Percentiles rank a stretch among this genome's conserved stretches.
These are phyloP conservation scores for Pythium graminicola DNA, from an alignment of 352 stramenopile species.

Conservation along the genomic window DNA sequence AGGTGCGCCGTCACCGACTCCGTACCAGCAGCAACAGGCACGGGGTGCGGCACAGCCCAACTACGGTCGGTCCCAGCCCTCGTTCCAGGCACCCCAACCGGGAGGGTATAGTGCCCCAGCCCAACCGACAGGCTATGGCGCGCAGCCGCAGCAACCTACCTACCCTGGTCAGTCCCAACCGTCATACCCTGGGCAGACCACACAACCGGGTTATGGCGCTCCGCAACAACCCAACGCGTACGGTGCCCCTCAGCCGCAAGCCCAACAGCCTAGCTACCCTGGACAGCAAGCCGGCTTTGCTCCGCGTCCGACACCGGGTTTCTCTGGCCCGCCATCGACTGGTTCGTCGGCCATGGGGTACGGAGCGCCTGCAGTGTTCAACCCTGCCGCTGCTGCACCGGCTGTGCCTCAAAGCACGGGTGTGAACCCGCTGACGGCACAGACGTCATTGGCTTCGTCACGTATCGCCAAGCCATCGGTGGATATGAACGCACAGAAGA, in stretches of 20 bases:
- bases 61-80: conserved; percentile 27
- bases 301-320: conserved; percentile 26
- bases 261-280: conserved; percentile 31
- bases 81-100: conserved; percentile 8
- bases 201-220: conserved; percentile 27
- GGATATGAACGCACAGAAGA: conserved; percentile 76
- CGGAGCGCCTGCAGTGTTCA: conserved; percentile 26
- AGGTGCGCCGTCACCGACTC: conserved; percentile 18
- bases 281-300: conserved; percentile 26
- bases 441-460: conserved; percentile 49
- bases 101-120: conserved; percentile 11
- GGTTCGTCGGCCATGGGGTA: conserved; percentile 24
- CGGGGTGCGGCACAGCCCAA: conserved; percentile 31
- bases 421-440: conserved; percentile 59
- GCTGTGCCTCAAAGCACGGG: conserved; percentile 48
- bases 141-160: conserved; percentile 15
- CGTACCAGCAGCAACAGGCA: conserved; percentile 28
- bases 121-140: conserved; percentile 14
- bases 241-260: conserved; percentile 33
- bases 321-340: conserved; percentile 46
- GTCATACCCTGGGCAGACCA: conserved; percentile 23
- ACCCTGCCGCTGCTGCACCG: conserved; percentile 17
- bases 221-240: conserved; percentile 26
- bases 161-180: conserved; percentile 20
- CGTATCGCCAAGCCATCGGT: conserved; percentile 76